These are phyloP conservation scores for Amanita brunnescens DNA, from an alignment of 768 basidiomycete genomes.

Conservation along the genomic window DNA sequence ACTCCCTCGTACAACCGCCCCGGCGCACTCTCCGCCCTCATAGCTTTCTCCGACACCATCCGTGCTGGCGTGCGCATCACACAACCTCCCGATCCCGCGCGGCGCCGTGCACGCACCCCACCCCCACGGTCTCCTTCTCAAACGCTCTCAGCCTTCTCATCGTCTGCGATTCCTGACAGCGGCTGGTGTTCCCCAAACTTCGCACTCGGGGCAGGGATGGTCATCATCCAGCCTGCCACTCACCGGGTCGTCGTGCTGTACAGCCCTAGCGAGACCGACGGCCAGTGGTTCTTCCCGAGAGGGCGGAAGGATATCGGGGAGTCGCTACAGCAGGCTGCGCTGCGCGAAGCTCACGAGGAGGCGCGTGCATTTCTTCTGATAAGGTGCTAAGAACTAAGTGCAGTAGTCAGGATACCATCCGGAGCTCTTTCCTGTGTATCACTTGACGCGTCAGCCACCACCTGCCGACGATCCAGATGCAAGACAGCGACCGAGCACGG, in stretches of 20 bases:
- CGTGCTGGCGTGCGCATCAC: not conserved
- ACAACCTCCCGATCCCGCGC: not conserved
- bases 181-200: constrained; percentile 43
- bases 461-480: constrained; percentile 19
- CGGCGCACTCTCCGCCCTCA: not conserved
- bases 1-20: not conserved
- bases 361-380: constrained; percentile 21
- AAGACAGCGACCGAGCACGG: constrained; percentile 20
- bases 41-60: not conserved
- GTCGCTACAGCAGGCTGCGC: constrained; percentile 45
- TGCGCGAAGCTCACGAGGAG: constrained; percentile 63
- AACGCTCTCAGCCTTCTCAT: constrained; percentile 30
- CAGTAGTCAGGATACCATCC: constrained; percentile 41
- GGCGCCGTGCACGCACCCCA: not conserved
- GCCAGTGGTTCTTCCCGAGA: constrained; percentile 47
- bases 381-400: not conserved
- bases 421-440: constrained; percentile 36
- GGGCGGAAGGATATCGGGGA: constrained; percentile 63
- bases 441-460: constrained; percentile 30
- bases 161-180: constrained; percentile 31
- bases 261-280: constrained; percentile 23
- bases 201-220: constrained; percentile 54
- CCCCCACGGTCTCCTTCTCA: constrained; percentile 2
- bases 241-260: constrained; percentile 42
- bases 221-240: constrained; percentile 49